These are phyloP conservation scores for Neurospora terricola DNA, from an alignment of 495 filamentous ascomycete genomes.

Conservation along the genomic window DNA sequence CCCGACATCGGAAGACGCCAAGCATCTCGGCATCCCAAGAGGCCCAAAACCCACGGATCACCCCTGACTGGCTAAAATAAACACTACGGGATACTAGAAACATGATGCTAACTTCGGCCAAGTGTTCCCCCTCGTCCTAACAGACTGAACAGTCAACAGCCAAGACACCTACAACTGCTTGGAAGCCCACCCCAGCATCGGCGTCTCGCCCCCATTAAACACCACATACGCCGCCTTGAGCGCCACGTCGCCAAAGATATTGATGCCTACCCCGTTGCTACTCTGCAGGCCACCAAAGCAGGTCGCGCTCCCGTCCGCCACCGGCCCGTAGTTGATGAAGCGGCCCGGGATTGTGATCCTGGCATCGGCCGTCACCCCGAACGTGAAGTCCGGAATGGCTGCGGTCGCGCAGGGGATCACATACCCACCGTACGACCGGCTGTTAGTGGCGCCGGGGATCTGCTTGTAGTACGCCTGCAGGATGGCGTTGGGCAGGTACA, in stretches of 20 bases:
- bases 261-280: constrained; percentile 52
- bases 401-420: constrained; percentile 56
- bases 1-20: not conserved
- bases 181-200: constrained; percentile 50
- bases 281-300: constrained; percentile 61
- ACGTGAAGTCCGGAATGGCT: constrained; percentile 52
- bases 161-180: constrained; percentile 16
- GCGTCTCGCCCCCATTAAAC: constrained; percentile 40
- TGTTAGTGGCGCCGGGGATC: constrained; percentile 44
- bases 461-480: constrained; percentile 56
- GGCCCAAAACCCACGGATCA: not conserved
- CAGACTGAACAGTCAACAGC: not conserved
- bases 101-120: not conserved
- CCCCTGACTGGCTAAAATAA: not conserved
- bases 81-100: not conserved
- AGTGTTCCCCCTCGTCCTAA: not conserved
- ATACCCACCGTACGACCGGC: constrained; percentile 49
- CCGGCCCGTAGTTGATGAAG: constrained; percentile 48
- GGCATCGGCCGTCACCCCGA: constrained; percentile 41
- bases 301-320: constrained; percentile 14
- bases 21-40: not conserved
- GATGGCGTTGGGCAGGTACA: constrained; percentile 49
- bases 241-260: constrained; percentile 72
- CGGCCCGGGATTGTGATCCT: constrained; percentile 43
- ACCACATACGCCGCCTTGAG: constrained; percentile 74